phyloP scores from a whole-genome alignment of 495 filamentous ascomycete species.

The Talaromyces trachyspermus region DNA sequence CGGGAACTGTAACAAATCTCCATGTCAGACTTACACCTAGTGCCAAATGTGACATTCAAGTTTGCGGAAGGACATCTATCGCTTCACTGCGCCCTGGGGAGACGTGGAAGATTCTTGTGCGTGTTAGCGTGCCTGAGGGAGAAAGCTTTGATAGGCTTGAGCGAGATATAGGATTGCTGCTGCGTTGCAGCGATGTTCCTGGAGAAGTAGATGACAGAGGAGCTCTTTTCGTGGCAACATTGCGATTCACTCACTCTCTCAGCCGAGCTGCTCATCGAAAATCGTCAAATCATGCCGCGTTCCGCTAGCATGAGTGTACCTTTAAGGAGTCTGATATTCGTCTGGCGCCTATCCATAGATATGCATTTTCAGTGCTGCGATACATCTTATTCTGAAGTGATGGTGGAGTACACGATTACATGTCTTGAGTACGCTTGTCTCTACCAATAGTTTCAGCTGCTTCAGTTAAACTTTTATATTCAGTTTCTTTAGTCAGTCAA shows the following conservation, averaged over 20 bases:
- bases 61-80: conserved; percentile 1
- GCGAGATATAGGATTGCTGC: neutral
- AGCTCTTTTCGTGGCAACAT: conserved; percentile 13
- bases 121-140: neutral
- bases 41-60: conserved; percentile 2
- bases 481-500: neutral
- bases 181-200: neutral
- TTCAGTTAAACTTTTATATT: neutral
- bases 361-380: no score
- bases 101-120: conserved; percentile 5
- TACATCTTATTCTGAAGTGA: no score
- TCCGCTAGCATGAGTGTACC: neutral
- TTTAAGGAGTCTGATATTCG: no score
- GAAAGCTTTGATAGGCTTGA: neutral
- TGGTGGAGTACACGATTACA: no score
- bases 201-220: neutral
- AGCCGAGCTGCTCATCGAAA: conserved; percentile 5
- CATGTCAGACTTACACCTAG: conserved; percentile 6
- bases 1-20: conserved; percentile 7
- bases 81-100: conserved; percentile 12
- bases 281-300: neutral
- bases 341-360: no score
- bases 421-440: neutral
- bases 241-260: conserved; percentile 18
- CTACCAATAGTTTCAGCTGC: neutral